Percentiles rank a stretch among this genome's conserved stretches.
phyloP scores from a whole-genome alignment of 352 stramenopile species.

The Phytophthora sojae region DNA sequence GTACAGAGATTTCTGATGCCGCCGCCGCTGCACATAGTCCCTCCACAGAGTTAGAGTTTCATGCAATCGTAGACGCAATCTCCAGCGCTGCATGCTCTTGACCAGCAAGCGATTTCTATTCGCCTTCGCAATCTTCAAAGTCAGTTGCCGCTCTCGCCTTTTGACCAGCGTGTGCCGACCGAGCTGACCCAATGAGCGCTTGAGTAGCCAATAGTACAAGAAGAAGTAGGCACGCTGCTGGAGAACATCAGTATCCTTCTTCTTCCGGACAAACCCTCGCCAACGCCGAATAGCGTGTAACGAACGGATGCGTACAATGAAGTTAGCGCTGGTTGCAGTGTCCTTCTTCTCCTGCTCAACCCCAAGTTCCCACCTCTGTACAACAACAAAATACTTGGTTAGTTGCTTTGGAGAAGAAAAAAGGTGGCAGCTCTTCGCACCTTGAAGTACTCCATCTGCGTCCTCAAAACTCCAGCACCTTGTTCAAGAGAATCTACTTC shows the following conservation, averaged over 20 bases:
- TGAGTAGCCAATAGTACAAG: conserved; percentile 44
- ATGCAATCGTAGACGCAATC: conserved; percentile 24
- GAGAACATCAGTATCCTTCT: conserved; percentile 19
- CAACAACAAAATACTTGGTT: not conserved
- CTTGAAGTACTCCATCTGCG: conserved; percentile 16
- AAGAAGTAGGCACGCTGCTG: conserved; percentile 42
- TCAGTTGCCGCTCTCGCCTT: conserved; percentile 21
- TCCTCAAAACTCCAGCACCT: conserved; percentile 6
- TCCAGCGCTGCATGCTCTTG: conserved; percentile 34
- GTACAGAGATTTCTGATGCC: conserved; percentile 18
- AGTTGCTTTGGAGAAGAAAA: not conserved
- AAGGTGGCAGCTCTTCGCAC: conserved; percentile 5
- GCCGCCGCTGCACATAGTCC: conserved; percentile 18
- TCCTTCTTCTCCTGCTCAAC: not conserved
- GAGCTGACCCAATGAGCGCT: conserved; percentile 30
- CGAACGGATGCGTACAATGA: conserved; percentile 13
- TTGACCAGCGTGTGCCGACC: conserved; percentile 19
- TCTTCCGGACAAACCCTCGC: conserved; percentile 17
- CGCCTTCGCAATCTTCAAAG: conserved; percentile 14
- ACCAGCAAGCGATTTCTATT: conserved; percentile 20
- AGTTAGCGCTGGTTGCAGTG: not conserved
- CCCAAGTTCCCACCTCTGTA: conserved; percentile 16
- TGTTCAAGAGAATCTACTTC: not conserved
- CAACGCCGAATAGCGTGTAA: conserved; percentile 28
- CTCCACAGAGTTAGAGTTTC: conserved; percentile 23